Evolutionary conservation across 306 rosid genomes (phyloP), one percentile per base, ranked within the genome.

Genomic region (Pterocarpus santalinus): DNA sequence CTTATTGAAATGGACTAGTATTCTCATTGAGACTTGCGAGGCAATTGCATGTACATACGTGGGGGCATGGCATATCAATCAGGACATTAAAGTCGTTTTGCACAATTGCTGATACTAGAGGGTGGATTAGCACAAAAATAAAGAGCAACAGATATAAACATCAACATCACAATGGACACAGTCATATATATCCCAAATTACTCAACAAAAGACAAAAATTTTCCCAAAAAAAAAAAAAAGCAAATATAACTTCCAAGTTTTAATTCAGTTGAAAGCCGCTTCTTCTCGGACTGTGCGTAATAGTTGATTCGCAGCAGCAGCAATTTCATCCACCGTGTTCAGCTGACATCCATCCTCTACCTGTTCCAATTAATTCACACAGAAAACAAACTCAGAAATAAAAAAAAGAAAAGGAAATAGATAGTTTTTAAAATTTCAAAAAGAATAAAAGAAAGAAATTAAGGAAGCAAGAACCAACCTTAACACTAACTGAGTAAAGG

Each of bases 321-420:
- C 98, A 43, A 94, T 92, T 81, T 92, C 97, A 87, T 94, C 98
- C 86, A 92, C 97, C 7, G 97, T 85, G 60, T 85, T 92, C 79
- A 92, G 67, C 83, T 85, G 80, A 69, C 97, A 83, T 46, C 90
- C 98, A 61, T 92, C 97, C 67, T 94, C 98, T 55, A 90, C 88
- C 98, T 94, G 87, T 75, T 72, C 83, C 84, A 72, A 79, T 69
- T 33, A 68, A 68, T 71, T 17, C 69, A 41, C 33, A 38, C 33
- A 56, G 11, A 33, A 15, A 35, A 5, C 3, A 46, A 66, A 3
- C 22, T 3, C 44, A 52, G 8, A n/a, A 43, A 15, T 3, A 28
- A 7, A 58, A 13, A 49, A 49, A 49, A 13, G 39, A 30, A 38
- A 38, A 74, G 9, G 15, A 61, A 15, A 2, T 2, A 33, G 16